Evolutionary conservation across 2,329 filamentous ascomycete species (phyloP).

Genomic region (Cytospora schulzeri): DNA sequence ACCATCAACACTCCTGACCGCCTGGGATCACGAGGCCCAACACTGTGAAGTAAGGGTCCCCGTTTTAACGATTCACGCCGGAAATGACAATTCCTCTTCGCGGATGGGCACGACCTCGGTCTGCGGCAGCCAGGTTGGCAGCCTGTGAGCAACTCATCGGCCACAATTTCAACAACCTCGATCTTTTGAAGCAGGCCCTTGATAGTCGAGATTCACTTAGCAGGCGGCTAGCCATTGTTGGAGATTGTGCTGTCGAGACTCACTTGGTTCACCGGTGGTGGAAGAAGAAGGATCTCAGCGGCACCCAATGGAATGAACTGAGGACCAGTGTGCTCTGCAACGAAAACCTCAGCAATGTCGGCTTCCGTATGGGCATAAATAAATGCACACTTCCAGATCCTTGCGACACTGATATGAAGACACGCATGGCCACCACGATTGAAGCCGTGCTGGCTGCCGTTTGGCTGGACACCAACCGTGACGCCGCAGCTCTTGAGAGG

Average conservation of each 20-base stretch:
- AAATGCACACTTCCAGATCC: not conserved
- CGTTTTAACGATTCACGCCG: not conserved
- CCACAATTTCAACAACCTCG: not conserved
- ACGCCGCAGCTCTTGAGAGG: not conserved
- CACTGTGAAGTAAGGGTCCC: not conserved
- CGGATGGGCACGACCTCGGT: not conserved
- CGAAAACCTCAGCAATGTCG: not conserved
- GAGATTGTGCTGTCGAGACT: not conserved
- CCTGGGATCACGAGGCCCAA: not conserved
- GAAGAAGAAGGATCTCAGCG: not conserved
- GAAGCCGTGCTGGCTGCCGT: conserved; percentile 9
- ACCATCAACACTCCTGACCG: not conserved
- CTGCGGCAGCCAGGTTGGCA: not conserved
- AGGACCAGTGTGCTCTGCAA: not conserved
- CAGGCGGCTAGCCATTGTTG: not conserved
- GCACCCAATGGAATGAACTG: not conserved
- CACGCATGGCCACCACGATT: not conserved
- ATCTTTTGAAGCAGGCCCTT: conserved; percentile 3
- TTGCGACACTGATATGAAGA: not conserved
- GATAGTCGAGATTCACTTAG: not conserved
- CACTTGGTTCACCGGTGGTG: not conserved
- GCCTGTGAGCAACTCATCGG: conserved; percentile 5
- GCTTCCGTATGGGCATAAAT: conserved; percentile 1
- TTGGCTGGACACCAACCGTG: conserved; percentile 4
- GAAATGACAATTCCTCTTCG: not conserved